Conservation (phyloP, 202 grass and related monocot species). For the Carex sylvatica region DNA sequence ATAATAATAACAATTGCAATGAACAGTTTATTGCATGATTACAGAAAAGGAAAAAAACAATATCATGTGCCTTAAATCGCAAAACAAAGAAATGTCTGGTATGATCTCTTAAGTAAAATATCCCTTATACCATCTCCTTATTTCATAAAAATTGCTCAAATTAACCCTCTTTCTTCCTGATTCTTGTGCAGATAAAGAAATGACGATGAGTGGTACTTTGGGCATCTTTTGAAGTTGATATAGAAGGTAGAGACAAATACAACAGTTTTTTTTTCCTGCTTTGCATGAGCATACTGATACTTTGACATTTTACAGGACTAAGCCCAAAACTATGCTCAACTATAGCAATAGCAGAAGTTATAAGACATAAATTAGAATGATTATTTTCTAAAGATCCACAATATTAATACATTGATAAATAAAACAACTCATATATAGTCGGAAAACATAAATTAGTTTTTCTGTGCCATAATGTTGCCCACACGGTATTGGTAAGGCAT, state of each 20-base stretch:
- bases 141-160: neutral
- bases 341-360: no score
- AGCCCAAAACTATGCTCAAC: no score
- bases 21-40: neutral
- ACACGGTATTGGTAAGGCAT: neutral
- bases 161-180: neutral
- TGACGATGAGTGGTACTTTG: neutral
- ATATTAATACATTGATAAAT: neutral
- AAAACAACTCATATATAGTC: neutral
- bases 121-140: neutral
- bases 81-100: neutral
- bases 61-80: neutral
- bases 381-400: neutral
- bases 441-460: neutral
- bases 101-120: neutral
- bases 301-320: neutral
- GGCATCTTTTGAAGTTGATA: neutral
- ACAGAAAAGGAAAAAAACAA: neutral
- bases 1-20: neutral
- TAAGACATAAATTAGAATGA: constrained; percentile 1
- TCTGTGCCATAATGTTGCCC: neutral
- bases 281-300: neutral
- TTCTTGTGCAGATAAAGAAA: neutral
- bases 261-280: neutral
- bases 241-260: neutral